These are phyloP conservation scores for Talaromyces sp. DNA, from an alignment of 2,329 filamentous ascomycete species.

Conservation along the genomic window DNA sequence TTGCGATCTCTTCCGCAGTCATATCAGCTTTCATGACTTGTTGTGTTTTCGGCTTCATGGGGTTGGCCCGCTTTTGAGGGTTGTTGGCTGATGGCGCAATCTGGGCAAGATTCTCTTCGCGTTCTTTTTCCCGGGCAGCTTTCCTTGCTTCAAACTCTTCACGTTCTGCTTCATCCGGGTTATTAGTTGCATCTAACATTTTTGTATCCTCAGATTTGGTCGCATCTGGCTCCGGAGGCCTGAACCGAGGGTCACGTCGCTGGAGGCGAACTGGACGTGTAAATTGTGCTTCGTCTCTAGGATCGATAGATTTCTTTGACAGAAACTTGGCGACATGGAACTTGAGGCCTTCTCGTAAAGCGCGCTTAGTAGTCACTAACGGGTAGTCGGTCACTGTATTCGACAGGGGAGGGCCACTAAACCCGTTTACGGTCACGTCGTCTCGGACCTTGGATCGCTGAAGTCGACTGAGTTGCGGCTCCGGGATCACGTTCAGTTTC, in stretches of 20 bases:
- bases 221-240: constrained; percentile 47
- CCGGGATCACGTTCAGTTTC: constrained; percentile 13
- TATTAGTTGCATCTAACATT: constrained; percentile 32
- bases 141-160: constrained; percentile 55
- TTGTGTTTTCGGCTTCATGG: constrained; percentile 71
- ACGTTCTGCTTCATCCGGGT: constrained; percentile 62
- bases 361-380: constrained; percentile 76
- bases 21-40: constrained; percentile 79
- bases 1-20: constrained; percentile 65
- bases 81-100: constrained; percentile 76
- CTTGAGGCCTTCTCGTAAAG: constrained; percentile 71
- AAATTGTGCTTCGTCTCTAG: constrained; percentile 75
- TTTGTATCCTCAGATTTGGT: constrained; percentile 30
- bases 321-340: constrained; percentile 84
- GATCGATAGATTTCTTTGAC: constrained; percentile 56
- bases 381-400: constrained; percentile 53
- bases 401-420: constrained; percentile 36
- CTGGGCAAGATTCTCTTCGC: constrained; percentile 81
- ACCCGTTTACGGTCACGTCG: constrained; percentile 35
- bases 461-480: constrained; percentile 16
- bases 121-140: constrained; percentile 77
- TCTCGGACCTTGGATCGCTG: constrained; percentile 19
- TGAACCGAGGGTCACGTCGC: constrained; percentile 73
- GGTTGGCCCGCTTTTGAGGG: constrained; percentile 62
- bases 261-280: constrained; percentile 83